phyloP scores from a whole-genome alignment of 2,329 filamentous ascomycete species.

The Gaeumannomyces sp. region DNA sequence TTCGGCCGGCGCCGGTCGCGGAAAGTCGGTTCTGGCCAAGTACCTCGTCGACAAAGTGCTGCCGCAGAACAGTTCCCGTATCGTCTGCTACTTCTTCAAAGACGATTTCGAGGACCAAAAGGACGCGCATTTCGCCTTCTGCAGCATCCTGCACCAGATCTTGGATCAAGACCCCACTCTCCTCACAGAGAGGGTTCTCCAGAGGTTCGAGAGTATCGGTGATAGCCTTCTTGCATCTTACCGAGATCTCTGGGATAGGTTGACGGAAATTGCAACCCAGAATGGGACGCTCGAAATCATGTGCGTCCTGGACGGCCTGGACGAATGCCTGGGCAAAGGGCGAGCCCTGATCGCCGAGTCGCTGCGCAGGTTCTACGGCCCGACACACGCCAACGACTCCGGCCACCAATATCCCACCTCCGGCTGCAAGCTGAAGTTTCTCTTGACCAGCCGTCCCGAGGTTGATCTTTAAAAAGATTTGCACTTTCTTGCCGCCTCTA shows the following conservation, averaged over 20 bases:
- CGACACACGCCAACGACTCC: not conserved
- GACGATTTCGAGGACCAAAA: not conserved
- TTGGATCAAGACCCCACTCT: not conserved
- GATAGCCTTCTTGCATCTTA: not conserved
- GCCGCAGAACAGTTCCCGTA: no score
- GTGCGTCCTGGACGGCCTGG: not conserved
- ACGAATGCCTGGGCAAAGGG: not conserved
- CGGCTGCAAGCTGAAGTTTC: slow-evolving; percentile 19
- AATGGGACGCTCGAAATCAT: not conserved
- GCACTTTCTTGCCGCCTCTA: slow-evolving; percentile 17
- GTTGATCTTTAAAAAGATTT: slow-evolving; percentile 21
- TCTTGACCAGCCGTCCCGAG: slow-evolving; percentile 31
- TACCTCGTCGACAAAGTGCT: not conserved
- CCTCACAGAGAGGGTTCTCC: not conserved
- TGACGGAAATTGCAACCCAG: not conserved
- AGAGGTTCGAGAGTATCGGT: not conserved
- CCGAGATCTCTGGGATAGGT: not conserved
- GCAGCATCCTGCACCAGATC: not conserved
- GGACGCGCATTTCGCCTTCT: not conserved
- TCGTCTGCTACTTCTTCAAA: not conserved
- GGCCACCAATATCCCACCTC: not conserved
- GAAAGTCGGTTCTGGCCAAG: slow-evolving; percentile 11
- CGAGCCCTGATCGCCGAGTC: not conserved
- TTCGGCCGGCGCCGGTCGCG: slow-evolving; percentile 10
- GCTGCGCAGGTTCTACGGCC: not conserved